Conservation (phyloP, 176 grass and related monocot species). For the Otatea glauca region DNA sequence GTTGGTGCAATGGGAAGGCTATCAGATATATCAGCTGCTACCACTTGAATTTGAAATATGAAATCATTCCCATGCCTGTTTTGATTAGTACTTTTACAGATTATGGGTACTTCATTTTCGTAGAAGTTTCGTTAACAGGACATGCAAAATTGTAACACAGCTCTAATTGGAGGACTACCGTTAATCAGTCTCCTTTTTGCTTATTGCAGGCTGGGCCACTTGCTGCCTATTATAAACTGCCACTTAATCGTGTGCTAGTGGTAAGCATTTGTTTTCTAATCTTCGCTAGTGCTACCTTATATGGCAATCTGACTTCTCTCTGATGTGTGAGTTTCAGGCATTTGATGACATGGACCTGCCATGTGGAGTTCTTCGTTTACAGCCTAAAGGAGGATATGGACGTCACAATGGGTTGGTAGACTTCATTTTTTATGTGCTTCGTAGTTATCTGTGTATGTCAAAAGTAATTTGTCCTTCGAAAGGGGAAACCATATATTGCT, state of each 20-base stretch:
- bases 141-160: neutral
- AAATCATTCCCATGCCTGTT: neutral
- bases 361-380: constrained; percentile 85
- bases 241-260: constrained; percentile 76
- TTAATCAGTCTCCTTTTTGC: constrained; percentile 1
- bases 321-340: constrained; percentile 57
- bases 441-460: neutral
- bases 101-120: neutral
- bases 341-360: constrained; percentile 84
- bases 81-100: neutral
- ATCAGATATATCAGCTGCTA: constrained; percentile 11
- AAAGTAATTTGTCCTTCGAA: neutral
- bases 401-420: constrained; percentile 80
- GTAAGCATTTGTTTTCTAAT: constrained; percentile 50
- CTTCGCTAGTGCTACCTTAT: neutral
- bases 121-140: constrained; percentile 10
- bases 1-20: neutral
- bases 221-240: constrained; percentile 91
- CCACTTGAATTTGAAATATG: constrained; percentile 13
- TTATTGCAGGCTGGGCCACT: constrained; percentile 74
- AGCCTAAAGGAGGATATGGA: constrained; percentile 87
- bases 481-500: constrained; percentile 21
- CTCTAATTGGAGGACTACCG: neutral
- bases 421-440: constrained; percentile 20
- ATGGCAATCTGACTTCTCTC: constrained; percentile 26